phyloP scores from a whole-genome alignment of 1,284 basidiomycete species.

The Ceratobasidium sp. region DNA sequence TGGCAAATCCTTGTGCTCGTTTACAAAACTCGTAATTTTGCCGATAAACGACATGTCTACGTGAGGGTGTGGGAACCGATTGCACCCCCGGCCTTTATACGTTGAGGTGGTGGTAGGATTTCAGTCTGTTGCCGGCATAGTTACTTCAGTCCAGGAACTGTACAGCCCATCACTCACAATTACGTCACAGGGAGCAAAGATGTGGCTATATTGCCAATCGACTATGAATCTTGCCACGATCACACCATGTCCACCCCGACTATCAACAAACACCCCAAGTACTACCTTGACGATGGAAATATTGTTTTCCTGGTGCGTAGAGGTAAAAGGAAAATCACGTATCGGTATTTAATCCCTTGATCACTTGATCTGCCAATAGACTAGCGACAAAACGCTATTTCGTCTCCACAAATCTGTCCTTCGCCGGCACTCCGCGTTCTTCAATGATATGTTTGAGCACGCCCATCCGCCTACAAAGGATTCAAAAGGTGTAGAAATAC shows the following conservation, averaged over 20 bases:
- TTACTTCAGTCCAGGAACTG: constrained; percentile 20
- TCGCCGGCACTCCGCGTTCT: constrained; percentile 28
- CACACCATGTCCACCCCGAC: neutral
- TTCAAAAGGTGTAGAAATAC: constrained; percentile 4
- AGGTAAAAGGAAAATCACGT: too few species aligned
- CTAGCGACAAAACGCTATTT: constrained; percentile 29
- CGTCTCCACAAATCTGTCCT: constrained; percentile 29
- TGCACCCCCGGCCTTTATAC: constrained; percentile 1
- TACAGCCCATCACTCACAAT: constrained; percentile 18
- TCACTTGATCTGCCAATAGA: neutral
- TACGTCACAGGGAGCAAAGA: constrained; percentile 5
- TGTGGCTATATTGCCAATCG: neutral
- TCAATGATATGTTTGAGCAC: constrained; percentile 25
- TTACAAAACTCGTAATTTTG: constrained; percentile 47
- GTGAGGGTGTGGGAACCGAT: neutral
- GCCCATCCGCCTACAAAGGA: constrained; percentile 15
- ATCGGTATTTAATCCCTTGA: too few species aligned
- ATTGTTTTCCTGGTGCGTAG: constrained; percentile 33
- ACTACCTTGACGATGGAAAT: constrained; percentile 38
- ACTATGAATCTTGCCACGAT: neutral
- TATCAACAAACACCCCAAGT: constrained; percentile 19
- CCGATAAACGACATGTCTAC: constrained; percentile 50
- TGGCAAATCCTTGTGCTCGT: constrained; percentile 41
- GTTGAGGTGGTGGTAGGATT: neutral
- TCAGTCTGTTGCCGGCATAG: constrained; percentile 13